phyloP scores from a whole-genome alignment of 2,329 filamentous ascomycete species.

The Thielaviopsis musarum region DNA sequence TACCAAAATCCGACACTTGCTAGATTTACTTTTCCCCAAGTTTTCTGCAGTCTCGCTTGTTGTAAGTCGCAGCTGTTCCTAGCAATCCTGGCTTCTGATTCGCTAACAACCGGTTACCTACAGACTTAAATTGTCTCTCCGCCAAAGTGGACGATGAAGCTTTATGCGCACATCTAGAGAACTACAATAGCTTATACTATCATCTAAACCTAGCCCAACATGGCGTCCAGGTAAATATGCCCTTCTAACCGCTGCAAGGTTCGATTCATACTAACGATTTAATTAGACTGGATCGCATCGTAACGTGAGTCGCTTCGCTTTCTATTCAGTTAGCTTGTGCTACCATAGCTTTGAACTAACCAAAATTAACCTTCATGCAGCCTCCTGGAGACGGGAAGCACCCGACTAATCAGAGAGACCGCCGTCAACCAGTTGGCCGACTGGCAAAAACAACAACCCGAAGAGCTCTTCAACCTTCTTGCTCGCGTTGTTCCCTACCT shows the following conservation, averaged over 20 bases:
- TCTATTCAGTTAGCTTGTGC: not conserved
- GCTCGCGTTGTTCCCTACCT: slow-evolving; percentile 91
- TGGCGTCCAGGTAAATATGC: slow-evolving; percentile 36
- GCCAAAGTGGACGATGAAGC: not conserved
- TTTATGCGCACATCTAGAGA: not conserved
- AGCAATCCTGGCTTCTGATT: not conserved
- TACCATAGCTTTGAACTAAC: not conserved
- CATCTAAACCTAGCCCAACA: slow-evolving; percentile 24
- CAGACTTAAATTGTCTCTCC: not conserved
- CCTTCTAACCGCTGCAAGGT: not conserved
- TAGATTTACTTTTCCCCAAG: not conserved
- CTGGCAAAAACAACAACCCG: slow-evolving; percentile 93
- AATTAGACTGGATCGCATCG: slow-evolving; percentile 60
- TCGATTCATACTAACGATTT: slow-evolving; percentile 2
- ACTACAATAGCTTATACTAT: not conserved
- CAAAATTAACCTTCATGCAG: slow-evolving; percentile 27
- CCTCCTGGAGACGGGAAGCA: slow-evolving; percentile 93
- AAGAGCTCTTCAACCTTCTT: slow-evolving; percentile 91
- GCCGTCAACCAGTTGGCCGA: slow-evolving; percentile 93
- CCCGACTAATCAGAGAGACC: slow-evolving; percentile 86
- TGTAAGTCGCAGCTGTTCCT: not conserved
- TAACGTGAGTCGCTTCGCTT: slow-evolving; percentile 49
- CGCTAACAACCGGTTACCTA: not conserved
- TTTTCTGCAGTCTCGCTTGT: not conserved
- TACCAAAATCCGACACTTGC: not conserved